A percentile compares a stretch with the other conserved stretches of the same genome.
phyloP scores from a whole-genome alignment of 805 yeast species.

The Ogataea thermomethanolica region DNA sequence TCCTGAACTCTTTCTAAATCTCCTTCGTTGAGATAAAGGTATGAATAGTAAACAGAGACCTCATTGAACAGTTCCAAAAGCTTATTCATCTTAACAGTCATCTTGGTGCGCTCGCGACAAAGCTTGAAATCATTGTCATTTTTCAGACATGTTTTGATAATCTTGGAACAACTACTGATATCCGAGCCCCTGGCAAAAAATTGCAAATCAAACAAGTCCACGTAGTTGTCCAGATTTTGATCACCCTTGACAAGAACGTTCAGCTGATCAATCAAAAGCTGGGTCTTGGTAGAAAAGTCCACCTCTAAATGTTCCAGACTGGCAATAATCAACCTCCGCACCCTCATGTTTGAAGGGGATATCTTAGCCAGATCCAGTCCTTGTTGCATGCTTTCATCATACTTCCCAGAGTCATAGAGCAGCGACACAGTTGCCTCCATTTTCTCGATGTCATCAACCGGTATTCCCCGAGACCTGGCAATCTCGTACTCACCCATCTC shows the following conservation, averaged over 20 bases:
- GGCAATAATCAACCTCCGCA: constrained; percentile 34
- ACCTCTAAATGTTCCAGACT: constrained; percentile 20
- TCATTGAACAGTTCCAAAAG: constrained; percentile 40
- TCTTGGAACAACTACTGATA: constrained; percentile 14
- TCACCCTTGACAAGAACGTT: constrained; percentile 22
- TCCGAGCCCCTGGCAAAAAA: constrained; percentile 26
- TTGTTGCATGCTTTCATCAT: constrained; percentile 28
- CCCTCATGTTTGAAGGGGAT: constrained; percentile 42
- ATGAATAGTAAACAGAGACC: constrained; percentile 41
- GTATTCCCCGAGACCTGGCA: constrained; percentile 20
- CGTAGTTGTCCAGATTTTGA: constrained; percentile 22
- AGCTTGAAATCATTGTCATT: constrained; percentile 67
- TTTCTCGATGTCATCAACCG: constrained; percentile 1
- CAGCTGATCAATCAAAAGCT: constrained; percentile 23
- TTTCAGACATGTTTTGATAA: constrained; percentile 57
- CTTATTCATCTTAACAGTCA: constrained; percentile 44
- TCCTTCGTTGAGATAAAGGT: constrained; percentile 31
- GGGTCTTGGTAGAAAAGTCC: constrained; percentile 21
- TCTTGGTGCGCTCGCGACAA: constrained; percentile 56
- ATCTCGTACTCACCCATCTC: constrained; percentile 50
- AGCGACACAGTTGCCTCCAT: constrained; percentile 1
- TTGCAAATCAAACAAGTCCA: constrained; percentile 26
- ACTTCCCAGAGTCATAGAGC: constrained; percentile 16
- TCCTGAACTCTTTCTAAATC: constrained; percentile 29
- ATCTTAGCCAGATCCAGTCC: constrained; percentile 36